Conservation (phyloP, 2,329 filamentous ascomycete species). For the Gyromitra esculenta region DNA sequence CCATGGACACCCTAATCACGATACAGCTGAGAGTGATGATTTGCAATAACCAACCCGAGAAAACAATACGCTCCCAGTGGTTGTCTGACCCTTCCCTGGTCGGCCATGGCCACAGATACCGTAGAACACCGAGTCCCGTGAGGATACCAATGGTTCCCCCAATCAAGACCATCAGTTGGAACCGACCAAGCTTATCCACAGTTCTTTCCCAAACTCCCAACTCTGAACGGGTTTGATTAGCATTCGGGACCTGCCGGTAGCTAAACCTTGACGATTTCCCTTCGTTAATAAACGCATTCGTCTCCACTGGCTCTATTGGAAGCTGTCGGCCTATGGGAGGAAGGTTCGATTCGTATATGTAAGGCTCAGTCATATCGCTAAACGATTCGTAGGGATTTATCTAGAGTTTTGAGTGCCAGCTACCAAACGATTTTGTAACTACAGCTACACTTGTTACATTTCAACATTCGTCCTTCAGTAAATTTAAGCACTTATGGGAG, state of each 20-base stretch:
- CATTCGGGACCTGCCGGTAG: not conserved
- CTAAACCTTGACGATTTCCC: not conserved
- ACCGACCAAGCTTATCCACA: slow-evolving; percentile 15
- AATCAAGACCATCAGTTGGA: slow-evolving; percentile 18
- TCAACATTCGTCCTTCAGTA: not conserved
- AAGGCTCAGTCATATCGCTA: not conserved
- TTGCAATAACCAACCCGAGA: slow-evolving; percentile 29
- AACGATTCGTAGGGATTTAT: not conserved
- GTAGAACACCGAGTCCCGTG: not conserved
- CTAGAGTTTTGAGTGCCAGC: not conserved
- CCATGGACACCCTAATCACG: slow-evolving; percentile 31
- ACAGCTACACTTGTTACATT: not conserved
- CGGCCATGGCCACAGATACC: slow-evolving; percentile 29
- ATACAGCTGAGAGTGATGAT: slow-evolving; percentile 37
- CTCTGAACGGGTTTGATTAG: not conserved
- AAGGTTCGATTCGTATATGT: not conserved
- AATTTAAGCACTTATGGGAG: not conserved
- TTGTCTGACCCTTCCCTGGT: not conserved
- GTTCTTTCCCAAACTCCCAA: slow-evolving; percentile 3
- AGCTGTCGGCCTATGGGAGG: not conserved
- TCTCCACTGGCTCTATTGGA: not conserved
- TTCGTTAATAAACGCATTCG: not conserved
- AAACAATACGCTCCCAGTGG: slow-evolving; percentile 20
- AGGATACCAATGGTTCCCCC: slow-evolving; percentile 19
- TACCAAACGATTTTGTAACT: not conserved